Conservation (phyloP, 2,329 filamentous ascomycete species). For the Alternaria arbusti region DNA sequence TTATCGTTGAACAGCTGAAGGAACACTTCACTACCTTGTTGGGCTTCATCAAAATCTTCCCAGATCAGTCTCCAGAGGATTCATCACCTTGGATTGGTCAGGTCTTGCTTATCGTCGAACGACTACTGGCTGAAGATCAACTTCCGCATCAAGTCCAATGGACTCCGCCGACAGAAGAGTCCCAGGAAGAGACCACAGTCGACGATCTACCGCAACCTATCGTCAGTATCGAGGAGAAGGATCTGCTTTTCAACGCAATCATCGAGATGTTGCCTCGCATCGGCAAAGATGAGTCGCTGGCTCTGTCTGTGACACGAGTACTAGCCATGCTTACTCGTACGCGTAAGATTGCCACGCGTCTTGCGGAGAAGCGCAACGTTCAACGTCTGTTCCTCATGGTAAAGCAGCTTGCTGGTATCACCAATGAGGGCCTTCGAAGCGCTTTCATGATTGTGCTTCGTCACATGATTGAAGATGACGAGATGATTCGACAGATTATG, state of each 20-base stretch:
- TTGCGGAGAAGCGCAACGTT: constrained; percentile 88
- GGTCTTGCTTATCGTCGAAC: constrained; percentile 87
- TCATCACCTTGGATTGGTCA: constrained; percentile 93
- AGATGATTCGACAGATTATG: constrained; percentile 90
- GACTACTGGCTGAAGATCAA: constrained; percentile 86
- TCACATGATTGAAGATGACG: constrained; percentile 93
- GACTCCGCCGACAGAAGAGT: constrained; percentile 61
- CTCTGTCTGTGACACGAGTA: constrained; percentile 81
- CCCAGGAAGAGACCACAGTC: constrained; percentile 58
- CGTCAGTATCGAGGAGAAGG: constrained; percentile 69
- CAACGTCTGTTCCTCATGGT: constrained; percentile 93
- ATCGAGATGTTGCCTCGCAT: constrained; percentile 84
- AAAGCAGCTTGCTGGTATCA: constrained; percentile 83
- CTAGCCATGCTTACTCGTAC: constrained; percentile 86
- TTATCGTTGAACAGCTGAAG: constrained; percentile 75
- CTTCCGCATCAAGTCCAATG: constrained; percentile 78
- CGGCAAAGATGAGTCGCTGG: constrained; percentile 84
- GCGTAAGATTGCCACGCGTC: constrained; percentile 72
- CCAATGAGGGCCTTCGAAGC: constrained; percentile 75
- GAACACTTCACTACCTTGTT: constrained; percentile 79
- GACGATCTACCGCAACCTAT: constrained; percentile 67
- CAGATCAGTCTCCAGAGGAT: constrained; percentile 73
- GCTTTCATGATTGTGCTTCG: constrained; percentile 86
- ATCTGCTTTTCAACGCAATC: constrained; percentile 75
- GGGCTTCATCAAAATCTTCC: constrained; percentile 75